Evolutionary conservation across 495 filamentous ascomycete genomes (phyloP).

Genomic region (Ramalina peruviana): DNA sequence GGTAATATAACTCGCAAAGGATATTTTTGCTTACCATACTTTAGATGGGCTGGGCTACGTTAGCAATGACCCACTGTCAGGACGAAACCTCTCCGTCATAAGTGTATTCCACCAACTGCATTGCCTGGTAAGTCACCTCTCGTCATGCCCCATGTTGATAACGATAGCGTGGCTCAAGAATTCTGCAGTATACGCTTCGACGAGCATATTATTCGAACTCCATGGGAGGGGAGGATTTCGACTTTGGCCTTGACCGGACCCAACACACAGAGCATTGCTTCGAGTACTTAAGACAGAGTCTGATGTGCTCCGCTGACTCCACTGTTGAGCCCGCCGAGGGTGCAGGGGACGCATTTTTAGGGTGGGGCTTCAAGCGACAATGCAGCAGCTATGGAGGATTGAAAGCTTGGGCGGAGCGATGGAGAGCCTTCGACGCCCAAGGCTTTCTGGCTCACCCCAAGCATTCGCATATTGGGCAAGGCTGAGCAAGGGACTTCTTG

Average conservation of each 20-base stretch:
- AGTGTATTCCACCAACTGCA: too few species aligned
- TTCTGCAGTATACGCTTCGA: slow-evolving; percentile 9
- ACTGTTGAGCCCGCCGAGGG: slow-evolving; percentile 12
- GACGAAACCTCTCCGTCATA: too few species aligned
- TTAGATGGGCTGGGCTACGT: too few species aligned
- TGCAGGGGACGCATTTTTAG: slow-evolving; percentile 7
- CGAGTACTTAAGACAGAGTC: slow-evolving; percentile 13
- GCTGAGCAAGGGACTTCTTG: too few species aligned
- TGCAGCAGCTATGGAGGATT: slow-evolving; percentile 10
- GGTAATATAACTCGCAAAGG: too few species aligned
- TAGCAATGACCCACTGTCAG: too few species aligned
- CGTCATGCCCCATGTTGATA: too few species aligned
- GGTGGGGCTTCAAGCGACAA: slow-evolving; percentile 6
- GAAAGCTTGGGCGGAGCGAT: slow-evolving; percentile 8
- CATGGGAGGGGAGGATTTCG: slow-evolving; percentile 10
- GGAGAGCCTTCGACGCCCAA: slow-evolving; percentile 1
- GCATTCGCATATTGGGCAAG: too few species aligned
- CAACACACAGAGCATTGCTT: slow-evolving; percentile 14
- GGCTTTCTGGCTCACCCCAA: slow-evolving; percentile 1
- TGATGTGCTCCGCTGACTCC: slow-evolving; percentile 13
- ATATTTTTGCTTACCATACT: too few species aligned
- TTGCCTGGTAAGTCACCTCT: too few species aligned
- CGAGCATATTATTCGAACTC: slow-evolving; percentile 12
- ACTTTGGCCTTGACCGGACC: slow-evolving; percentile 11
- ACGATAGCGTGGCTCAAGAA: background rate